A percentile compares a stretch with the other conserved stretches of the same genome.
These are phyloP conservation scores for Aspergillus taichungensis DNA, from an alignment of 495 filamentous ascomycete genomes.

Conservation along the genomic window DNA sequence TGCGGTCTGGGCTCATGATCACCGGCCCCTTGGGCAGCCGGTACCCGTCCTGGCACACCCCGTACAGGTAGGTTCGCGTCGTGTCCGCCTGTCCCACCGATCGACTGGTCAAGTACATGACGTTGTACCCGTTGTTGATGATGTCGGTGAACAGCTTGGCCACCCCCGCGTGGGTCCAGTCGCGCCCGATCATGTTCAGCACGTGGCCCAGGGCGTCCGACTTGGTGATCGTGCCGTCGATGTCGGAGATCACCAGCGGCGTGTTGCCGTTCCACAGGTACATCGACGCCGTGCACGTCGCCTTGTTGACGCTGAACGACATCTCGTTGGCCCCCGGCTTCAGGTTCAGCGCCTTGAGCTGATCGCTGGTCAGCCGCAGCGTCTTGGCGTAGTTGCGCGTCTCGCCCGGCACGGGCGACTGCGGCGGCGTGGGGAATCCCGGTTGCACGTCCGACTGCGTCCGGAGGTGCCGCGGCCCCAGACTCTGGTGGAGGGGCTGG, in stretches of 20 bases:
- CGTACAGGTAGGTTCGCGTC: conserved; percentile 83
- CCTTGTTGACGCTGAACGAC: conserved; percentile 92
- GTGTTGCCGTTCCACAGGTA: conserved; percentile 84
- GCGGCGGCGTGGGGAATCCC: conserved; percentile 64
- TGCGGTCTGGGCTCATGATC: conserved; percentile 90
- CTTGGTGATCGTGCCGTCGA: conserved; percentile 98
- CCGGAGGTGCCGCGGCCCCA: conserved; percentile 41
- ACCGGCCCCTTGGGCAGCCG: conserved; percentile 81
- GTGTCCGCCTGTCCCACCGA: conserved; percentile 90
- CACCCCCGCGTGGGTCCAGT: conserved; percentile 96
- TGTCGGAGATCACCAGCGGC: conserved; percentile 95
- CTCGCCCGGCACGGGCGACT: conserved; percentile 63
- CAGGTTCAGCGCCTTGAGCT: conserved; percentile 78
- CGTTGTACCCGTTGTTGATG: conserved; percentile 91
- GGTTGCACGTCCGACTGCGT: conserved; percentile 63
- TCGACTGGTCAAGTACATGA: conserved; percentile 94
- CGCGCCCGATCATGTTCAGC: conserved; percentile 91
- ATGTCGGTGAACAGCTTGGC: conserved; percentile 97
- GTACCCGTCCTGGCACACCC: conserved; percentile 81
- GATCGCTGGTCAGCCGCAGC: conserved; percentile 88
- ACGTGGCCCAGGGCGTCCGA: conserved; percentile 96
- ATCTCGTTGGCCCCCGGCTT: conserved; percentile 81
- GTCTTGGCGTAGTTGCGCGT: conserved; percentile 92
- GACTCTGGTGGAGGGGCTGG: conserved; percentile 27
- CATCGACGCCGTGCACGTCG: conserved; percentile 85